These are phyloP conservation scores for Exophiala sideris DNA, from an alignment of 2,329 filamentous ascomycete species.

Conservation along the genomic window DNA sequence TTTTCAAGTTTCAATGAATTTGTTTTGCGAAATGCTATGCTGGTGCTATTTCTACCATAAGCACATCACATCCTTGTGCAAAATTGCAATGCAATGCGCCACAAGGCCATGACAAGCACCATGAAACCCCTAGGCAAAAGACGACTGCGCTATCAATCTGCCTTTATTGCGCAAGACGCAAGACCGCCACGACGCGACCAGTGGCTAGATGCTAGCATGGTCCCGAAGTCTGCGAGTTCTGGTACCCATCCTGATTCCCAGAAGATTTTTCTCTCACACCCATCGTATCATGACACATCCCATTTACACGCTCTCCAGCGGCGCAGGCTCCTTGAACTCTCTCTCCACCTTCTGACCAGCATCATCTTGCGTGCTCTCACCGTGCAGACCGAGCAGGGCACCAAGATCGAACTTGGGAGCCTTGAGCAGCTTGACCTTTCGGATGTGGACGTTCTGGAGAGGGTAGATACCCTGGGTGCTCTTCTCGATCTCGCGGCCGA, in stretches of 20 bases:
- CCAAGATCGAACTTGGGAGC: conserved; percentile 98
- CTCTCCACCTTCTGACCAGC: conserved; percentile 97
- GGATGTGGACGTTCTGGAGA: conserved; percentile 99
- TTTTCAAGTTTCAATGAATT: conserved; percentile 1
- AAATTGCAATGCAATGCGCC: not conserved
- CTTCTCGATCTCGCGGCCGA: conserved; percentile 99
- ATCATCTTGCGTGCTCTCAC: conserved; percentile 94
- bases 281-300: not conserved
- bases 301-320: conserved; percentile 88
- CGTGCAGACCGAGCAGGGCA: conserved; percentile 91
- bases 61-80: not conserved
- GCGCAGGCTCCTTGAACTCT: conserved; percentile 96
- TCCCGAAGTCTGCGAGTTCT: too few species aligned
- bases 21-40: conserved; percentile 12
- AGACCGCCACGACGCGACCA: too few species aligned
- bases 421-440: conserved; percentile 99
- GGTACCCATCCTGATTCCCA: too few species aligned
- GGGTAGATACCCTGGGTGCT: conserved; percentile 99
- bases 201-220: too few species aligned
- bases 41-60: conserved; percentile 7
- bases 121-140: not conserved
- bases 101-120: not conserved
- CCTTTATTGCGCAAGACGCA: too few species aligned
- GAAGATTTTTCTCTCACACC: too few species aligned
- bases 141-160: not conserved